Evolutionary conservation across 2,329 filamentous ascomycete genomes (phyloP).

Genomic region (Chaetomium strumarium): DNA sequence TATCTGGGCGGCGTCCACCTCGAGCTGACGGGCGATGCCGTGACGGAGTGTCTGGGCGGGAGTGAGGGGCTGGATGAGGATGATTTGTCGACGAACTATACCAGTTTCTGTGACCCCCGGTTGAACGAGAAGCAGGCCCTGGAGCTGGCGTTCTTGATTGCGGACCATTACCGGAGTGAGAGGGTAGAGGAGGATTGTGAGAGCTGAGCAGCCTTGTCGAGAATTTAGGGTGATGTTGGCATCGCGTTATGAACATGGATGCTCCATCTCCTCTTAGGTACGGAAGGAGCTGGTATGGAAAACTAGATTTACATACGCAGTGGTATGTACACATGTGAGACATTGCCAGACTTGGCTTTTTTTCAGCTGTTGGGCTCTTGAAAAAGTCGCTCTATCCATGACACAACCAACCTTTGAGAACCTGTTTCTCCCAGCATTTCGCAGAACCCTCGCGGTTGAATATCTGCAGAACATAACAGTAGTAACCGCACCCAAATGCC

Average conservation of each 20-base stretch:
- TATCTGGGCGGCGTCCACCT: constrained; percentile 92
- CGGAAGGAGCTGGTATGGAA: too few relatives aligned
- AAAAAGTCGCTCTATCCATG: background rate
- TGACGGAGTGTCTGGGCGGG: constrained; percentile 93
- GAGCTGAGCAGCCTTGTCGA: background rate
- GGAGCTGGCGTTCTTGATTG: constrained; percentile 89
- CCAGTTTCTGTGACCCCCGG: constrained; percentile 89
- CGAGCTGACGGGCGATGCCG: constrained; percentile 90
- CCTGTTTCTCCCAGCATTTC: too few relatives aligned
- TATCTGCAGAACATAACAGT: too few relatives aligned
- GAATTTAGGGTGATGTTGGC: background rate
- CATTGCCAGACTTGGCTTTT: too few relatives aligned
- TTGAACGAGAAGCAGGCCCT: constrained; percentile 97
- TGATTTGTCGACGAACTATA: constrained; percentile 85
- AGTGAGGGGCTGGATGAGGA: constrained; percentile 82
- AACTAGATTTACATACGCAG: too few relatives aligned
- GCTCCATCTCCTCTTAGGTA: background rate
- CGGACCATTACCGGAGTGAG: constrained; percentile 61
- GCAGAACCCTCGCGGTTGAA: too few relatives aligned
- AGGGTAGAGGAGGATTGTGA: constrained; percentile 21
- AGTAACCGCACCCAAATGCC: background rate
- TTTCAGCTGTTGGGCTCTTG: too few relatives aligned
- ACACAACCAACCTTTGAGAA: background rate
- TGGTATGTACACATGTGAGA: too few relatives aligned
- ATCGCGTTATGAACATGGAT: background rate